phyloP scores from a whole-genome alignment of 1,284 basidiomycete species.

The Trichosporon ovoides region DNA sequence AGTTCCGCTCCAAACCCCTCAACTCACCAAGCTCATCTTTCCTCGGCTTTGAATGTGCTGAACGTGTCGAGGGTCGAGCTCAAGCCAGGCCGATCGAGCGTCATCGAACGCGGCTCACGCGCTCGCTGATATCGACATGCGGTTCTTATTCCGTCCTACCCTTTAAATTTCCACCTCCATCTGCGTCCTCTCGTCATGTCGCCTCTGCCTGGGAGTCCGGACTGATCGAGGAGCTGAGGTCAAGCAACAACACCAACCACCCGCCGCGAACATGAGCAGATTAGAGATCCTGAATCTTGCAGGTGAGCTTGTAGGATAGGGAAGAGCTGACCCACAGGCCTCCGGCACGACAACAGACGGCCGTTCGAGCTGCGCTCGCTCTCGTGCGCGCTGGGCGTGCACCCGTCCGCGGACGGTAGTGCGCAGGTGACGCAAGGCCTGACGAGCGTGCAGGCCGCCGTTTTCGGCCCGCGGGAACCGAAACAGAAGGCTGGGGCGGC shows the following conservation, averaged over 20 bases:
- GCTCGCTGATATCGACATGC: not conserved
- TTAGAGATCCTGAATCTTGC: constrained; percentile 24
- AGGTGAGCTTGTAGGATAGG: constrained; percentile 5
- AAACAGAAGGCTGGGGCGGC: constrained; percentile 65
- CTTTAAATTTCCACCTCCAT: constrained; percentile 3
- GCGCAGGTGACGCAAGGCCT: constrained; percentile 81
- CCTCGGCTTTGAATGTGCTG: not conserved
- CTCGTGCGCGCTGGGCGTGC: constrained; percentile 67
- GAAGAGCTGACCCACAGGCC: constrained; percentile 32
- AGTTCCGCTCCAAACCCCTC: not conserved
- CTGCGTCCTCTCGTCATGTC: too few relatives aligned
- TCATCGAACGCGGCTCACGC: not conserved
- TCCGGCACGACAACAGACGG: constrained; percentile 81
- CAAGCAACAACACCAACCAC: not conserved
- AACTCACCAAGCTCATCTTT: constrained; percentile 36
- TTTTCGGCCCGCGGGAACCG: constrained; percentile 88
- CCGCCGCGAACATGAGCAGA: constrained; percentile 5
- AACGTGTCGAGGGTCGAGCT: not conserved
- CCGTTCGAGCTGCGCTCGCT: constrained; percentile 85
- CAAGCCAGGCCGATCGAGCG: not conserved
- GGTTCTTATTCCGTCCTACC: not conserved
- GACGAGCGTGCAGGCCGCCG: constrained; percentile 76
- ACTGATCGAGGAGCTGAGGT: not conserved
- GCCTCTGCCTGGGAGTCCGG: too few relatives aligned
- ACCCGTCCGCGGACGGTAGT: constrained; percentile 74